phyloP scores from a whole-genome alignment of 2,329 filamentous ascomycete genomes.

The Trichoderma gracile region DNA sequence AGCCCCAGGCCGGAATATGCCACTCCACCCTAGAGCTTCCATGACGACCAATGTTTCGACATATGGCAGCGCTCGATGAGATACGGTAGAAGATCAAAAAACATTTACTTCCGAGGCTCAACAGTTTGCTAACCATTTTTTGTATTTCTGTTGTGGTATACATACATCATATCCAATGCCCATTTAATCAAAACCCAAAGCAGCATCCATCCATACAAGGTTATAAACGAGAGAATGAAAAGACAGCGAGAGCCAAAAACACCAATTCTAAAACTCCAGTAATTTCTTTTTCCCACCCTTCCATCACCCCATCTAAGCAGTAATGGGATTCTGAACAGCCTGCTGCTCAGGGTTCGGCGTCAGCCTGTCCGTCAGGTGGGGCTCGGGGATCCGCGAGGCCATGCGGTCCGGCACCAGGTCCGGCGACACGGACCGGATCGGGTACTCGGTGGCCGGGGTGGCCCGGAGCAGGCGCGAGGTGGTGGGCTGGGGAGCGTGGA shows the following conservation, averaged over 20 bases:
- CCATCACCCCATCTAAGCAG: constrained; percentile 21
- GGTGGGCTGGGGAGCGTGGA: constrained; percentile 56
- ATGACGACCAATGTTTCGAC: constrained; percentile 1
- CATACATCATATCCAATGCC: constrained; percentile 20
- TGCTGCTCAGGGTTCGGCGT: constrained; percentile 53
- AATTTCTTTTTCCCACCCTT: neutral
- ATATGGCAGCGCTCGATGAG: neutral
- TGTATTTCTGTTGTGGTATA: constrained; percentile 15
- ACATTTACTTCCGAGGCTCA: neutral
- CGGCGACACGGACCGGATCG: constrained; percentile 56
- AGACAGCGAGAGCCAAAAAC: constrained; percentile 21
- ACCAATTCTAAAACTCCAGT: constrained; percentile 23
- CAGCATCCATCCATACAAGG: neutral
- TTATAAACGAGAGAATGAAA: constrained; percentile 23
- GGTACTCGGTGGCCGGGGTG: constrained; percentile 57
- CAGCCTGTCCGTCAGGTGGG: constrained; percentile 46
- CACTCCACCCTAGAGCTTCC: neutral
- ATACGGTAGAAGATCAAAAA: neutral
- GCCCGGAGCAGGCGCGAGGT: constrained; percentile 57
- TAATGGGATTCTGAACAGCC: constrained; percentile 30
- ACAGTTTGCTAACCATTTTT: neutral
- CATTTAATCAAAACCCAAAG: constrained; percentile 3
- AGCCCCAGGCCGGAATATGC: neutral
- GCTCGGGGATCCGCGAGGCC: constrained; percentile 57
- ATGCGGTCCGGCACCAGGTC: constrained; percentile 64